A percentile compares a stretch with the other conserved stretches of the same genome.
Evolutionary conservation across 352 stramenopile genomes (phyloP).

Genomic region (Globisporangium takayamanum): DNA sequence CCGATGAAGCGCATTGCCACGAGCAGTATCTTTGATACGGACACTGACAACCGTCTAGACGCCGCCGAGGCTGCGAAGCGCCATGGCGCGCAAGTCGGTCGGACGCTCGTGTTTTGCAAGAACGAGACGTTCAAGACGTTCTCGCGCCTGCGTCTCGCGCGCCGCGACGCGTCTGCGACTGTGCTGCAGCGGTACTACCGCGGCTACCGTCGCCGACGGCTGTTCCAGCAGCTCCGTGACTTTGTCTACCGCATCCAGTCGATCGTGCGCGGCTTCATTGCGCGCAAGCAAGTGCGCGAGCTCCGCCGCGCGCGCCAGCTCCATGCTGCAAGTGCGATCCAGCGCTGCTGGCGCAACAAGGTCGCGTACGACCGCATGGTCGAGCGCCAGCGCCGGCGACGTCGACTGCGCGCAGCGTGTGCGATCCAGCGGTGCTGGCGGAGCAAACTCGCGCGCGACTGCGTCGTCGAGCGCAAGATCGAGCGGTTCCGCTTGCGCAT

Average conservation of each 20-base stretch:
- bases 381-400: conserved; percentile 25
- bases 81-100: conserved; percentile 50
- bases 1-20: not conserved
- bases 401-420: conserved; percentile 24
- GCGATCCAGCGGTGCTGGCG: conserved; percentile 25
- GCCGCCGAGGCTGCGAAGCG: conserved; percentile 8
- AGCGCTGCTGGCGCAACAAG: conserved; percentile 19
- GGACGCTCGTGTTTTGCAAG: conserved; percentile 62
- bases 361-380: conserved; percentile 13
- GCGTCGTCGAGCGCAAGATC: conserved; percentile 19
- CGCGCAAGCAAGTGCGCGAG: conserved; percentile 23
- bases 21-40: conserved; percentile 4
- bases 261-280: conserved; percentile 42
- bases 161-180: conserved; percentile 27
- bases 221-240: conserved; percentile 28
- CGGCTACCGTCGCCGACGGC: conserved; percentile 30
- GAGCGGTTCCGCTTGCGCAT: conserved; percentile 24
- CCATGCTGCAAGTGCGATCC: conserved; percentile 25
- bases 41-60: not conserved
- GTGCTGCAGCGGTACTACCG: conserved; percentile 41
- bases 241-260: conserved; percentile 32
- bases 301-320: conserved; percentile 25
- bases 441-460: conserved; percentile 14
- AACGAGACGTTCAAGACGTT: conserved; percentile 49
- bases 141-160: conserved; percentile 35